Conservation (phyloP, 306 rosid species). For the Cucumis hystrix region DNA sequence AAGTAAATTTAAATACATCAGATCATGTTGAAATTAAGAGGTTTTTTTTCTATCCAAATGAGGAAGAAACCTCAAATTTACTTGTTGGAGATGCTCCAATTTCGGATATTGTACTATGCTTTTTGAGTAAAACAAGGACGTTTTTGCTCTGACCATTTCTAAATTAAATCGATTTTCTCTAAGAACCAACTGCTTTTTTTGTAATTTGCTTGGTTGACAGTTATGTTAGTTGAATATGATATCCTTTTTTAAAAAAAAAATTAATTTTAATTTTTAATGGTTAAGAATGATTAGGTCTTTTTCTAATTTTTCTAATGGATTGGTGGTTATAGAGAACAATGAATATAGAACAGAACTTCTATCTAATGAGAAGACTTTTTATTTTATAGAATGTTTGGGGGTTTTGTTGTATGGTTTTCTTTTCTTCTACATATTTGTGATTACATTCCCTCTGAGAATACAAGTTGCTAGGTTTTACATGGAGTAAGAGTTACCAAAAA, state of each 20-base stretch:
- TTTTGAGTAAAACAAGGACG: not conserved
- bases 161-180: not conserved
- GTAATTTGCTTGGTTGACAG: not conserved
- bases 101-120: constrained; percentile 1
- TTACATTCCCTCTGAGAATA: too few species aligned
- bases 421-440: too few species aligned
- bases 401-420: too few species aligned
- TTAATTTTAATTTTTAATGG: not conserved
- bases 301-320: not conserved
- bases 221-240: not conserved
- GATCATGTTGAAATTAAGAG: not conserved
- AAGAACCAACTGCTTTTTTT: not conserved
- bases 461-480: too few species aligned
- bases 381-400: too few species aligned
- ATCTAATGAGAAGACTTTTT: too few species aligned
- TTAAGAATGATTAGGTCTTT: not conserved
- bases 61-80: not conserved
- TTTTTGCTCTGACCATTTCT: constrained; percentile 4
- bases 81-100: constrained; percentile 4
- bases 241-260: too few species aligned
- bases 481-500: too few species aligned
- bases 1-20: not conserved
- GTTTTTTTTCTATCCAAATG: not conserved
- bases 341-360: not conserved
- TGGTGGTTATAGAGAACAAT: not conserved